phyloP scores from a whole-genome alignment of 2,329 filamentous ascomycete species.

The Zymoseptoria ardabiliae region DNA sequence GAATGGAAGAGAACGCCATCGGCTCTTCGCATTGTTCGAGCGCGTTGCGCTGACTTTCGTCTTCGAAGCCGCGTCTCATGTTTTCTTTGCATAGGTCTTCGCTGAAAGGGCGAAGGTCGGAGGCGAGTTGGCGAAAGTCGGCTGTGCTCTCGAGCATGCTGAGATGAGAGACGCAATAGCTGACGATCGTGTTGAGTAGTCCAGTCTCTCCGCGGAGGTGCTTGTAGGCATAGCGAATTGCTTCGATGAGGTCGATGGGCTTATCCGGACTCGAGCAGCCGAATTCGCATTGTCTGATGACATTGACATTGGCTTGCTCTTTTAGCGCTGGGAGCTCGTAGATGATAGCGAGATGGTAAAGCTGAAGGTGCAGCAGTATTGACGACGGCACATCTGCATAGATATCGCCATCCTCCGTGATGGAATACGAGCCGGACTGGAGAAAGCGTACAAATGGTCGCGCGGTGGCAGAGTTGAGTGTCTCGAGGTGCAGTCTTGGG shows the following conservation, averaged over 20 bases:
- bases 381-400: conserved; percentile 26
- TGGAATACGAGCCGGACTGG: conserved; percentile 35
- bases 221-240: conserved; percentile 30
- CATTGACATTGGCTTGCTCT: conserved; percentile 33
- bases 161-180: conserved; percentile 38
- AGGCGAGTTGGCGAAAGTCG: conserved; percentile 33
- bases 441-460: conserved; percentile 36
- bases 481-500: conserved; percentile 34
- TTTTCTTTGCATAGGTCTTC: conserved; percentile 35
- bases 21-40: neutral
- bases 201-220: conserved; percentile 21
- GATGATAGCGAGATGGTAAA: conserved; percentile 35
- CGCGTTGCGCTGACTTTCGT: conserved; percentile 32
- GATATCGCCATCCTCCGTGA: conserved; percentile 17
- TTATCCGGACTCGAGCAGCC: conserved; percentile 32
- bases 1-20: neutral
- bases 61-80: conserved; percentile 32
- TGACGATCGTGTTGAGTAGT: conserved; percentile 34
- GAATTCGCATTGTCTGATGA: conserved; percentile 34
- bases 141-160: conserved; percentile 26
- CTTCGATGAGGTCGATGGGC: conserved; percentile 34
- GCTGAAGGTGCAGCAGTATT: conserved; percentile 35
- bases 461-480: conserved; percentile 27
- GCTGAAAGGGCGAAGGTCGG: conserved; percentile 33
- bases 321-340: conserved; percentile 36